These are phyloP conservation scores for Marasmius tenuissimus DNA, from an alignment of 1,284 basidiomycete genomes.

Conservation along the genomic window DNA sequence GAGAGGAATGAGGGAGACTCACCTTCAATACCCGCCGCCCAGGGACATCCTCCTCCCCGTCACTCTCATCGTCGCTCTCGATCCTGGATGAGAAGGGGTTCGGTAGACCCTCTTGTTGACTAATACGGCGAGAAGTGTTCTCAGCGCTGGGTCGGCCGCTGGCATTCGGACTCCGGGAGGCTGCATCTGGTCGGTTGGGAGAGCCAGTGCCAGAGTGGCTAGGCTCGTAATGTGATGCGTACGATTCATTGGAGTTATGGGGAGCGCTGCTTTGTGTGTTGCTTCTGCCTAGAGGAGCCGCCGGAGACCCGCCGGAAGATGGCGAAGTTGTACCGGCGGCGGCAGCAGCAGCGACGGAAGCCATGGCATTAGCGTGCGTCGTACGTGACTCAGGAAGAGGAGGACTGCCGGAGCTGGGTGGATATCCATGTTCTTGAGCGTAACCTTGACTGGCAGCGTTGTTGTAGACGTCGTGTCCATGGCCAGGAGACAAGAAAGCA, in stretches of 20 bases:
- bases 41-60: slow-evolving; percentile 29
- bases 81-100: slow-evolving; percentile 26
- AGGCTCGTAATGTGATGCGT: slow-evolving; percentile 23
- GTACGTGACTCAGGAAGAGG: slow-evolving; percentile 12
- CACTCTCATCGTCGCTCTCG: slow-evolving; percentile 22
- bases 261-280: slow-evolving; percentile 14
- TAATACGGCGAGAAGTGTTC: slow-evolving; percentile 14
- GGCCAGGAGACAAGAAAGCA: slow-evolving; percentile 39
- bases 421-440: background rate
- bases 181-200: slow-evolving; percentile 16
- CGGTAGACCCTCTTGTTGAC: slow-evolving; percentile 15
- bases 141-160: slow-evolving; percentile 27
- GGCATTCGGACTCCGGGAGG: slow-evolving; percentile 9
- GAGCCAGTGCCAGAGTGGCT: slow-evolving; percentile 7
- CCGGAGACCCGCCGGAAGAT: too few species aligned
- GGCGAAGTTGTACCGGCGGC: background rate
- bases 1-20: slow-evolving; percentile 11
- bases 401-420: slow-evolving; percentile 16
- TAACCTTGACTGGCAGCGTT: background rate
- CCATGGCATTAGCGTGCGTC: slow-evolving; percentile 2
- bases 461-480: slow-evolving; percentile 9
- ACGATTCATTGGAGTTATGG: slow-evolving; percentile 16
- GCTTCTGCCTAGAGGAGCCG: background rate
- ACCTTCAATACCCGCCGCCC: slow-evolving; percentile 47
- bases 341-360: background rate